A percentile compares a stretch with the other conserved stretches of the same genome.
These are phyloP conservation scores for Vaccinium darrowii DNA, from an alignment of 148 eudicot species.

Conservation along the genomic window DNA sequence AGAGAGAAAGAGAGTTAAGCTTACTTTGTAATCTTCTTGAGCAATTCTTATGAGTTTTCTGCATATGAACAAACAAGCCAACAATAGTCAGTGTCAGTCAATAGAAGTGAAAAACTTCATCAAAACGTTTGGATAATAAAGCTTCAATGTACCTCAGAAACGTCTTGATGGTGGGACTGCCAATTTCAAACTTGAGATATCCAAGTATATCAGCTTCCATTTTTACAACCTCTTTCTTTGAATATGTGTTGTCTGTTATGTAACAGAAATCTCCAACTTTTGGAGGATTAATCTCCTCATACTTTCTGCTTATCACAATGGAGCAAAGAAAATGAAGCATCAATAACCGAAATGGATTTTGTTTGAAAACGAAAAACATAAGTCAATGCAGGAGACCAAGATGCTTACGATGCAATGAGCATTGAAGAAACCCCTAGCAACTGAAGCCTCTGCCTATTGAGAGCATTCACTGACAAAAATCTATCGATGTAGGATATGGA, in stretches of 20 bases:
- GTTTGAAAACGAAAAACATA: too few relatives aligned
- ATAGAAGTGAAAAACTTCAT: not conserved
- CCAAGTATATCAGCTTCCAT: conserved; percentile 84
- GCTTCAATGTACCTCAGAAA: conserved; percentile 47
- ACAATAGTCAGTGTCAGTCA: conserved; percentile 10
- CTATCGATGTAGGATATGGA: conserved; percentile 67
- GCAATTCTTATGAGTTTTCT: conserved; percentile 54
- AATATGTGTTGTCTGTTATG: conserved; percentile 80
- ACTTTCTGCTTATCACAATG: conserved; percentile 43
- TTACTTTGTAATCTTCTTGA: conserved; percentile 46
- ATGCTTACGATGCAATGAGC: conserved; percentile 86
- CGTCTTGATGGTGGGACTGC: conserved; percentile 65
- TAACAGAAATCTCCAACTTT: conserved; percentile 70
- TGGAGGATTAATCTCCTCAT: conserved; percentile 79
- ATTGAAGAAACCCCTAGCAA: conserved; percentile 79
- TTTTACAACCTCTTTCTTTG: conserved; percentile 69
- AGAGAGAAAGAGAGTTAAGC: not conserved
- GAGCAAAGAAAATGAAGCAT: not conserved
- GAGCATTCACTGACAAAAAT: conserved; percentile 46
- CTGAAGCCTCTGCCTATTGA: conserved; percentile 59
- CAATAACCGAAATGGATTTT: not conserved
- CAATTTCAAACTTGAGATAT: conserved; percentile 62
- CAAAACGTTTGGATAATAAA: not conserved
- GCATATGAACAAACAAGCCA: conserved; percentile 16
- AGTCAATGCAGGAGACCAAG: not conserved